Evolutionary conservation across 2,329 filamentous ascomycete genomes (phyloP), one percentile per base, ranked within the genome.

Genomic region (Calycina marina): DNA sequence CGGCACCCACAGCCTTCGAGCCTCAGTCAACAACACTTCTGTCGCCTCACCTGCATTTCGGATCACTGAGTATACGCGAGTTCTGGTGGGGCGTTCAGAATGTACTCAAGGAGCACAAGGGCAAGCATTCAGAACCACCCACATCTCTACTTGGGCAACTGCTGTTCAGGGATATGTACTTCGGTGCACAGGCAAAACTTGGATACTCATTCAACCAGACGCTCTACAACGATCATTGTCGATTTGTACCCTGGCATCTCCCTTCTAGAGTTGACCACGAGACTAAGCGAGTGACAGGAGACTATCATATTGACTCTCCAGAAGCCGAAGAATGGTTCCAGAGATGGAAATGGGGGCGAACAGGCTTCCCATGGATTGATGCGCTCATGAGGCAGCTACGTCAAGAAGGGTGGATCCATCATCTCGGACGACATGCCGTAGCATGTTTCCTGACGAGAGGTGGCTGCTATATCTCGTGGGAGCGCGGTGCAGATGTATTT

Each of bases 91-190:
- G 69, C 14, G 72, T 72, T 0, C 66, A 74, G 47, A 71, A 74
- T 15, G 63, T 77, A 1, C 62, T 80, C 2, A 56, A 67, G 4
- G 57, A 59, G 8, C 72, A 70, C 44, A 68, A 67, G 3, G 76
- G 71, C 5, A 58, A 61, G 15, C 56, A 58, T 2, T 63, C 63
- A 0, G 43, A 56, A 3, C 72, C 76, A 1, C 80, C 80, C 0
- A 71, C 70, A n/a, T 79, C 71, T 39, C 53, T 86, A 11, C 73
- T 67, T 0, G 80, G 80, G 3, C 80, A 86, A 44, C 55, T 86
- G 1, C 59, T 84, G 8, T 86, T 86, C 52, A 65, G 80, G 11
- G 80, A 86, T 49, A 86, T 86, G 80, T 86, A 85, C 54, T 85
- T 86, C 44, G 78, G 69, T 10, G 78, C 79, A 0, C 78, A 86